A percentile compares a stretch with the other conserved stretches of the same genome.
Conservation (phyloP, 139 green algal genomes). For the Chlamydomonas schloesseri region DNA sequence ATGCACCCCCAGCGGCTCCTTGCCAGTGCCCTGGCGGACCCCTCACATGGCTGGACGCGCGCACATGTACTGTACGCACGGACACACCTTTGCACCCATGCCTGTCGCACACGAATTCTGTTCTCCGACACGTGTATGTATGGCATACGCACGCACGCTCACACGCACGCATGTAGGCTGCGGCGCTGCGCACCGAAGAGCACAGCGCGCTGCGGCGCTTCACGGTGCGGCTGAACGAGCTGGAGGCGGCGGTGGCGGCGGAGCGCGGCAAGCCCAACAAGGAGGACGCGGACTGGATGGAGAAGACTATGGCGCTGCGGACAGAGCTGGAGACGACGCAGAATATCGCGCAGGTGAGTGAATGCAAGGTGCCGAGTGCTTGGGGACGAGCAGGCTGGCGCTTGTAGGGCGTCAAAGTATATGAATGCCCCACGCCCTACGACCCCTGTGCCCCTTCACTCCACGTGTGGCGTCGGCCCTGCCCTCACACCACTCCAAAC, state of each 20-base stretch:
- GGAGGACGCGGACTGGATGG: constrained; percentile 23
- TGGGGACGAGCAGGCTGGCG: background rate
- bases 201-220: constrained; percentile 39
- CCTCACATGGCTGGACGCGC: too few species aligned
- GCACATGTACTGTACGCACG: too few species aligned
- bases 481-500: too few species aligned
- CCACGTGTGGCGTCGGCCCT: background rate
- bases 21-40: too few species aligned
- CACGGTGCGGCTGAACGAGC: constrained; percentile 43
- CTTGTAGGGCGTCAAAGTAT: background rate
- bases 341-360: constrained; percentile 21
- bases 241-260: constrained; percentile 45
- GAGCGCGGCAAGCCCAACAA: background rate
- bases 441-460: background rate
- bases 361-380: background rate
- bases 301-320: constrained; percentile 32
- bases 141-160: too few species aligned
- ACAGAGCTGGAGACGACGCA: constrained; percentile 46
- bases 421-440: too few species aligned
- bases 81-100: too few species aligned
- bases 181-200: constrained; percentile 50
- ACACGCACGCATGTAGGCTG: constrained; percentile 8
- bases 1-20: too few species aligned
- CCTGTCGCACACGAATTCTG: too few species aligned
- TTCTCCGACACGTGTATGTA: too few species aligned